phyloP scores from a whole-genome alignment of 768 basidiomycete genomes.

The Symmetrospora coprosmae region DNA sequence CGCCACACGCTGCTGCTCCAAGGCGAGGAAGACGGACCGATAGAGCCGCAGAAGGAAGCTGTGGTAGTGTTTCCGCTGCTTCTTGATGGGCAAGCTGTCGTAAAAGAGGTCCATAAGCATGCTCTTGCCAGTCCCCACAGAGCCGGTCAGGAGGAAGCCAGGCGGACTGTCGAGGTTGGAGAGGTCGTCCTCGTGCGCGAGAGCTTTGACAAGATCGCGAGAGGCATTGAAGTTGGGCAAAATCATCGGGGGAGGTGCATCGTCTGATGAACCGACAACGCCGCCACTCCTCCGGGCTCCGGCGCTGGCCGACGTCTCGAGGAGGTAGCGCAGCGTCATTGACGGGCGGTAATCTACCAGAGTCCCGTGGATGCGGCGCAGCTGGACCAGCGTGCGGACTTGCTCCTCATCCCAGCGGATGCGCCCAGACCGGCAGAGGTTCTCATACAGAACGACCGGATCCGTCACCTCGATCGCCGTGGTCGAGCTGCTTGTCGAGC shows the following conservation, averaged over 20 bases:
- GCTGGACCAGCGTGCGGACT: slow-evolving; percentile 6
- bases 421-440: background rate
- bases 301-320: background rate
- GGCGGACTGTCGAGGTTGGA: background rate
- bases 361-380: background rate
- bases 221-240: background rate
- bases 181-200: slow-evolving; percentile 20
- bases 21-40: slow-evolving; percentile 36
- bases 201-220: background rate
- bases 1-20: slow-evolving; percentile 32
- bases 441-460: slow-evolving; percentile 9
- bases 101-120: slow-evolving; percentile 50
- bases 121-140: slow-evolving; percentile 32
- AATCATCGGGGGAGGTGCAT: background rate
- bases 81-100: slow-evolving; percentile 44
- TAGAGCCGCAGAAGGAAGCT: slow-evolving; percentile 48
- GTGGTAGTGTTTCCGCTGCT: slow-evolving; percentile 49
- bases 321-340: background rate
- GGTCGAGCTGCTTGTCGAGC: no score
- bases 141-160: slow-evolving; percentile 35
- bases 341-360: slow-evolving; percentile 15
- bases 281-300: no score
- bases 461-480: slow-evolving; percentile 14
- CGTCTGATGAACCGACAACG: background rate
- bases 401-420: slow-evolving; percentile 17